Conservation (phyloP, 495 filamentous ascomycete species). For the Friedmanniomyces endolithicus region DNA sequence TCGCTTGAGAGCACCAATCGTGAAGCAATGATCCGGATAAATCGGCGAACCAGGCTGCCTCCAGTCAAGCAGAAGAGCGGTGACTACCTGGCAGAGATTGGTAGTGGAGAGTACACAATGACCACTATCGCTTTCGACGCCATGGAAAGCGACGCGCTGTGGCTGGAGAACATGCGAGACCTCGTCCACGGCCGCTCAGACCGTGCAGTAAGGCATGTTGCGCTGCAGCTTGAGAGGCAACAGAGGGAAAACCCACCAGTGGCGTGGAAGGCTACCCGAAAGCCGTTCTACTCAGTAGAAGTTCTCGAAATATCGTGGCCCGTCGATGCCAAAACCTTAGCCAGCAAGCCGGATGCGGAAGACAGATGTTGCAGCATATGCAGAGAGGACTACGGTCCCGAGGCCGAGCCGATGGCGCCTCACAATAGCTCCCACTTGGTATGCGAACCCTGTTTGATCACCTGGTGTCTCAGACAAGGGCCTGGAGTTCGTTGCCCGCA, state of each 20-base stretch:
- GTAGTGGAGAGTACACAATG: not conserved
- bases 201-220: not conserved
- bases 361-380: no score
- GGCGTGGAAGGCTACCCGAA: not conserved
- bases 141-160: not conserved
- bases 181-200: not conserved
- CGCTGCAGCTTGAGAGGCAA: not conserved
- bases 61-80: not conserved
- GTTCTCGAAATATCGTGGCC: not conserved
- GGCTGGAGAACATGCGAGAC: not conserved
- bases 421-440: no score
- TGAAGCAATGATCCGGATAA: not conserved
- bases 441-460: no score
- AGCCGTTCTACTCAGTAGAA: not conserved
- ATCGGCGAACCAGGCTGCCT: not conserved
- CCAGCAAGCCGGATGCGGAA: no score
- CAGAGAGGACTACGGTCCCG: no score
- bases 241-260: not conserved
- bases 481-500: no score
- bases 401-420: no score
- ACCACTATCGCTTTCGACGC: not conserved
- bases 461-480: no score
- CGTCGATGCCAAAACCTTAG: no score
- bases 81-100: not conserved
- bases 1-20: no score